These are phyloP conservation scores for Pseudogymnoascus sp. DNA, from an alignment of 2,329 filamentous ascomycete species.

Conservation along the genomic window DNA sequence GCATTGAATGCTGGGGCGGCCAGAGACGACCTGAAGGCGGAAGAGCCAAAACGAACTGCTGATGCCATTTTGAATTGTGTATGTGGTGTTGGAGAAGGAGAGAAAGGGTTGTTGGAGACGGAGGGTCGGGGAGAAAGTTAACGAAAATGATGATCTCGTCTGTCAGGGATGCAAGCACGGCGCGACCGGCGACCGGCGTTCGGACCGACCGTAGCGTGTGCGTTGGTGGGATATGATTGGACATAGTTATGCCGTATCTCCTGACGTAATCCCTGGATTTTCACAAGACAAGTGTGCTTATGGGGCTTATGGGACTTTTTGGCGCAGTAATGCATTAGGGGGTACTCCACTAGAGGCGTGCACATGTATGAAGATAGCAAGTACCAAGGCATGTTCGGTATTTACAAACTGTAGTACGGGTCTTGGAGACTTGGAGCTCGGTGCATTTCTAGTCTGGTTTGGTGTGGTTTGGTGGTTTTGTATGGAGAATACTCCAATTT, in stretches of 20 bases:
- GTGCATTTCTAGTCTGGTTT: neutral
- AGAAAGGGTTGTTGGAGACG: conserved; percentile 25
- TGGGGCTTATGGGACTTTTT: neutral
- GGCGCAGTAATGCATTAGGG: too few species aligned
- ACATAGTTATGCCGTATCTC: neutral
- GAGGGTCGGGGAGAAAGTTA: conserved; percentile 16
- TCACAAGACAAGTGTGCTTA: conserved; percentile 3
- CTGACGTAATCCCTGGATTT: conserved; percentile 9
- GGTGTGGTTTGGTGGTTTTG: neutral
- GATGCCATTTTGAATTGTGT: conserved; percentile 63
- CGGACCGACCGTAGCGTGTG: conserved; percentile 4
- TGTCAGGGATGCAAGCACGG: conserved; percentile 6
- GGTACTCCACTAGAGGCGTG: neutral
- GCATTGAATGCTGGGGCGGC: conserved; percentile 58
- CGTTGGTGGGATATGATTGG: neutral
- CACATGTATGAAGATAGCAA: neutral
- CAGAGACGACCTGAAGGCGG: conserved; percentile 72
- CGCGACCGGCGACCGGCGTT: neutral
- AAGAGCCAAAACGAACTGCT: conserved; percentile 70
- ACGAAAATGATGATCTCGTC: conserved; percentile 6
- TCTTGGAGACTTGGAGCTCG: neutral
- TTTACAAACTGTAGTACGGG: neutral
- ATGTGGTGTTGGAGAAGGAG: conserved; percentile 28
- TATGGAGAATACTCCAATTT: neutral
- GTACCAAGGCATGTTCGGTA: neutral